Conservation (phyloP, 2,329 filamentous ascomycete species). For the Apiospora hydei region DNA sequence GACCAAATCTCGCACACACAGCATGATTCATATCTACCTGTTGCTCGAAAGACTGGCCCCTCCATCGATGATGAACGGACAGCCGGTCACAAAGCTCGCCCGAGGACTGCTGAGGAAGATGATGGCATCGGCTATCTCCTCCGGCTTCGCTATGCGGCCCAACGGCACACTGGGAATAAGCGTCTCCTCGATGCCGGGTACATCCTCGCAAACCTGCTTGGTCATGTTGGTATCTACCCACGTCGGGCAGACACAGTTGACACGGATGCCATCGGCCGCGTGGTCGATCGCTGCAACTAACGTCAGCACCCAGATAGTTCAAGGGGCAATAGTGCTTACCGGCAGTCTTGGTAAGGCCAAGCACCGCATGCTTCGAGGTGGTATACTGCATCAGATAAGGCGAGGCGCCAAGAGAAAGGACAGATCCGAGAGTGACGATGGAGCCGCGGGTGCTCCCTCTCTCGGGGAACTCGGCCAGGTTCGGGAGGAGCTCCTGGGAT, state of each 20-base stretch:
- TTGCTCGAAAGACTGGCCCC: constrained; percentile 10
- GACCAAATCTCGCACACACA: too few relatives aligned
- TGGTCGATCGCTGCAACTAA: constrained; percentile 36
- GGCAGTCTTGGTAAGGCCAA: constrained; percentile 29
- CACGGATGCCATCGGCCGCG: constrained; percentile 37
- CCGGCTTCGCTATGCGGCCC: constrained; percentile 37
- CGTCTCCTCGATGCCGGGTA: constrained; percentile 26
- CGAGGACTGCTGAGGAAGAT: constrained; percentile 39
- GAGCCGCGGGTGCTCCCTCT: not conserved
- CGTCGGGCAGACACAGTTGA: constrained; percentile 43
- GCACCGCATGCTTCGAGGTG: constrained; percentile 34
- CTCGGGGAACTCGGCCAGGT: not conserved
- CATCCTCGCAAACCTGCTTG: constrained; percentile 28
- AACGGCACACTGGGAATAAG: constrained; percentile 34
- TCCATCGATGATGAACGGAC: constrained; percentile 33
- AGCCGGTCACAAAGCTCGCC: constrained; percentile 41
- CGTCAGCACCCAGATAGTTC: not conserved
- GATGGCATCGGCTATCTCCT: constrained; percentile 42
- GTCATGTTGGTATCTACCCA: constrained; percentile 43
- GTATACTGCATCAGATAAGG: constrained; percentile 28
- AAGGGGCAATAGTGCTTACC: constrained; percentile 29
- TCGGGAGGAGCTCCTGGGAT: constrained; percentile 6
- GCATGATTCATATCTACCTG: not conserved
- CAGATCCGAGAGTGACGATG: constrained; percentile 26
- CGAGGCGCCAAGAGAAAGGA: constrained; percentile 18